phyloP scores from a whole-genome alignment of 2,329 filamentous ascomycete genomes.

The Byssoonygena ceratinophila region DNA sequence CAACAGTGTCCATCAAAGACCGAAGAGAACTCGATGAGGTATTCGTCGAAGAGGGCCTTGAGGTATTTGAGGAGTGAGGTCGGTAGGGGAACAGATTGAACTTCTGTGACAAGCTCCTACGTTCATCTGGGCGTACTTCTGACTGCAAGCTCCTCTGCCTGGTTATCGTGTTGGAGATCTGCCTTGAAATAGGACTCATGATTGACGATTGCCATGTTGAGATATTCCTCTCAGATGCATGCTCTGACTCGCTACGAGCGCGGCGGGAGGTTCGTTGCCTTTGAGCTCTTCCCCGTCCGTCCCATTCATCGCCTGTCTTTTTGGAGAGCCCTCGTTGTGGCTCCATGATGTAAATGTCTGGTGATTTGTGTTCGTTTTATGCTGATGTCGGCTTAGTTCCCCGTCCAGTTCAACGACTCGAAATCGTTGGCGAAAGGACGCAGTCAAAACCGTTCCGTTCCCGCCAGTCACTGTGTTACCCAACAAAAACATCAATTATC shows the following conservation, averaged over 20 bases:
- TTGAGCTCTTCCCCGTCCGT: conserved; percentile 13
- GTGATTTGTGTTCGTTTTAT: neutral
- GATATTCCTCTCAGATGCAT: neutral
- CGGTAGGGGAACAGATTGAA: conserved; percentile 16
- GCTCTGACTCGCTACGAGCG: neutral
- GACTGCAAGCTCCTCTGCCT: conserved; percentile 15
- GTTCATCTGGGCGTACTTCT: conserved; percentile 16
- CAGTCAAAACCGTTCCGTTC: neutral
- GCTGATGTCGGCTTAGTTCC: neutral
- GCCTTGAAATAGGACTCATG: conserved; percentile 14
- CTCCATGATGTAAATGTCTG: conserved; percentile 11
- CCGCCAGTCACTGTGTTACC: conserved; percentile 3
- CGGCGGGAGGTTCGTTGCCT: conserved; percentile 8
- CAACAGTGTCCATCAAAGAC: conserved; percentile 15
- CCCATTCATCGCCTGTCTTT: conserved; percentile 13
- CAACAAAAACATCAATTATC: neutral
- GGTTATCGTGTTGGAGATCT: conserved; percentile 11
- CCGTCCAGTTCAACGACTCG: neutral
- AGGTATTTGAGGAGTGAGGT: conserved; percentile 28
- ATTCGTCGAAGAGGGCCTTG: conserved; percentile 29
- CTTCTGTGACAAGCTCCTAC: conserved; percentile 15
- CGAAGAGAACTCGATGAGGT: conserved; percentile 35
- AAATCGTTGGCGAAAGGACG: neutral
- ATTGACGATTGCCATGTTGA: conserved; percentile 13
- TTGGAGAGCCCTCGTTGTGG: neutral